These are phyloP conservation scores for Plectosphaerella cucumerina DNA, from an alignment of 2,329 filamentous ascomycete species.

Conservation along the genomic window DNA sequence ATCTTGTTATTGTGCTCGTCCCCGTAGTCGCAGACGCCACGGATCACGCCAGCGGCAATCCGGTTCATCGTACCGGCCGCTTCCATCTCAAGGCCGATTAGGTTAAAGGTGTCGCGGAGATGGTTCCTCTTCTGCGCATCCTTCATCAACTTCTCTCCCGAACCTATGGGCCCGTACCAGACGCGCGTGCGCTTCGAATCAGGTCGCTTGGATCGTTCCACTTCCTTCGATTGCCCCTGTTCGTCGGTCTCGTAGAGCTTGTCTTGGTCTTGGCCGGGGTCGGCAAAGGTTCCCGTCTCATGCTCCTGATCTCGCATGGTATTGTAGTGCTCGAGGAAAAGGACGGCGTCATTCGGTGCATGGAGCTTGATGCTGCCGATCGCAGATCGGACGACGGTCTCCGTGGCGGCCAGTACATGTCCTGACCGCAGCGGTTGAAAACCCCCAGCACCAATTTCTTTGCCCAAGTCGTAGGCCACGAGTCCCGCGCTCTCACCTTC, in stretches of 20 bases:
- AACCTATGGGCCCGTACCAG: conserved; percentile 29
- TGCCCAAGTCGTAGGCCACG: conserved; percentile 27
- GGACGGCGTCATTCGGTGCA: conserved; percentile 15
- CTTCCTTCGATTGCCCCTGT: not conserved
- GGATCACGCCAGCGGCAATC: conserved; percentile 25
- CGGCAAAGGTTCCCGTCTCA: conserved; percentile 18
- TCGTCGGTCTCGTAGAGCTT: conserved; percentile 14
- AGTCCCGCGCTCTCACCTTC: conserved; percentile 18
- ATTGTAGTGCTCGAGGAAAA: conserved; percentile 19
- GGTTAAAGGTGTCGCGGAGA: conserved; percentile 18
- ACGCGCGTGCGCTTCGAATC: conserved; percentile 18
- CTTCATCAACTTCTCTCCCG: conserved; percentile 25
- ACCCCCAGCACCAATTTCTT: conserved; percentile 19
- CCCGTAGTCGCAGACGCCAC: conserved; percentile 28
- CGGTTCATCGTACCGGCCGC: conserved; percentile 25
- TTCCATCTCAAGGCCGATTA: conserved; percentile 30
- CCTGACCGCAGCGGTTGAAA: conserved; percentile 21
- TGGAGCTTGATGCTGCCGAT: conserved; percentile 22
- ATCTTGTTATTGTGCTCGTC: conserved; percentile 26
- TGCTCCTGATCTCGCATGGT: conserved; percentile 18
- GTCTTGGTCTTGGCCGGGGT: conserved; percentile 14
- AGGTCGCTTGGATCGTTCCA: conserved; percentile 11
- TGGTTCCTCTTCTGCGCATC: conserved; percentile 16
- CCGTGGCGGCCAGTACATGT: conserved; percentile 19
- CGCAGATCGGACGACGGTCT: conserved; percentile 25